These are phyloP conservation scores for Termitomyces sp. DNA, from an alignment of 768 basidiomycete genomes.

Conservation along the genomic window DNA sequence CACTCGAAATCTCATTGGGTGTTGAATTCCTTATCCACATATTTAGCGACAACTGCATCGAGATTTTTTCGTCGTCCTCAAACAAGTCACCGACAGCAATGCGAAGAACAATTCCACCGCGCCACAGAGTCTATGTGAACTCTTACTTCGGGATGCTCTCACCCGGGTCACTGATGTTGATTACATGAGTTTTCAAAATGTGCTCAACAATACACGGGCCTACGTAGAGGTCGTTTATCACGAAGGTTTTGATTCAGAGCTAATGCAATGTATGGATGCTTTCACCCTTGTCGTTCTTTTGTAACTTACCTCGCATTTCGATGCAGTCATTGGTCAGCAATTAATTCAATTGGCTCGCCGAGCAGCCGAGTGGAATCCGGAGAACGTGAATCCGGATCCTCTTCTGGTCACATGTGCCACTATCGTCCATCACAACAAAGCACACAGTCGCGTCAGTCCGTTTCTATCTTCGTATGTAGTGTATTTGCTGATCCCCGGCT, in stretches of 20 bases:
- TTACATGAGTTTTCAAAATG: conserved; percentile 40
- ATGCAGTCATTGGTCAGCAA: conserved; percentile 50
- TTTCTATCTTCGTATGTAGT: not conserved
- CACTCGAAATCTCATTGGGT: not conserved
- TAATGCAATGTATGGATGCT: conserved; percentile 49
- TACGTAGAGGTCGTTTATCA: conserved; percentile 58
- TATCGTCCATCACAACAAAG: conserved; percentile 57
- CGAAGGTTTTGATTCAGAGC: conserved; percentile 41
- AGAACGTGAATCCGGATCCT: conserved; percentile 49
- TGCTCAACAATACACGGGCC: conserved; percentile 49
- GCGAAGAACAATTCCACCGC: conserved; percentile 23
- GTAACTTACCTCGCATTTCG: conserved; percentile 1
- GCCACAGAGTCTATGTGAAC: conserved; percentile 35
- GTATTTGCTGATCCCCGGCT: not conserved
- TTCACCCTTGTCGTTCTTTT: not conserved
- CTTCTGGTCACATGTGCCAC: conserved; percentile 45
- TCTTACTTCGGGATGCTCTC: conserved; percentile 53
- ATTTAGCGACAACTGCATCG: conserved; percentile 38
- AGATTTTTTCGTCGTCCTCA: conserved; percentile 50
- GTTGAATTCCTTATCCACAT: not conserved
- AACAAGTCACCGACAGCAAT: conserved; percentile 36
- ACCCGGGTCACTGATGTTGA: conserved; percentile 45
- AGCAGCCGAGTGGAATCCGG: conserved; percentile 47
- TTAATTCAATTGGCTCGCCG: conserved; percentile 50
- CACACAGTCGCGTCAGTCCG: conserved; percentile 43